phyloP scores from a whole-genome alignment of 2,329 filamentous ascomycete genomes.

The Amphichorda felina region DNA sequence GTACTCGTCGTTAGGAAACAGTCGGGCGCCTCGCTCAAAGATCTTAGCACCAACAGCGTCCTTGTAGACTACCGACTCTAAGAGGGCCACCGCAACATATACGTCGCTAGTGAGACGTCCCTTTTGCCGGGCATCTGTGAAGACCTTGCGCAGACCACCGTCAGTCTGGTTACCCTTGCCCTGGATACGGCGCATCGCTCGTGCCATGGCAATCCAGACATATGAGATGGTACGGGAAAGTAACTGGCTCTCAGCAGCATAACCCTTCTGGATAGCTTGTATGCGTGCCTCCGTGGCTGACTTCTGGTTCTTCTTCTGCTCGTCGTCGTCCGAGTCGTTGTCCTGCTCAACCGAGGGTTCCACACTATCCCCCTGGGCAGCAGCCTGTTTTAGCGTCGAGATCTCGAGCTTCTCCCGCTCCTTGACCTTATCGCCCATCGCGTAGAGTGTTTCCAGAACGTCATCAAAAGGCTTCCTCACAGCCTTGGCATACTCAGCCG shows the following conservation, averaged over 20 bases:
- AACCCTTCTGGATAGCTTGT: slow-evolving; percentile 50
- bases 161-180: slow-evolving; percentile 55
- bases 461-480: slow-evolving; percentile 77
- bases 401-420: slow-evolving; percentile 48
- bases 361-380: slow-evolving; percentile 21
- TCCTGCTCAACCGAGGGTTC: slow-evolving; percentile 28
- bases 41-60: slow-evolving; percentile 89
- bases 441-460: slow-evolving; percentile 79
- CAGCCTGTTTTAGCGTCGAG: slow-evolving; percentile 41
- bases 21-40: slow-evolving; percentile 82
- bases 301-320: slow-evolving; percentile 12
- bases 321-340: slow-evolving; percentile 40
- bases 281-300: slow-evolving; percentile 55
- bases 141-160: slow-evolving; percentile 80
- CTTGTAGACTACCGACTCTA: slow-evolving; percentile 94
- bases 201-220: slow-evolving; percentile 89
- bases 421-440: slow-evolving; percentile 63
- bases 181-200: slow-evolving; percentile 87
- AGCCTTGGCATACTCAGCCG: slow-evolving; percentile 64
- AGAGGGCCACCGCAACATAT: slow-evolving; percentile 83
- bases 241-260: slow-evolving; percentile 59
- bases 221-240: slow-evolving; percentile 81
- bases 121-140: slow-evolving; percentile 75
- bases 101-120: slow-evolving; percentile 89
- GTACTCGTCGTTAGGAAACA: slow-evolving; percentile 87